Base-by-base conservation (phyloP, 2,329 filamentous ascomycete species). In the Exophiala mesophila region DNA sequence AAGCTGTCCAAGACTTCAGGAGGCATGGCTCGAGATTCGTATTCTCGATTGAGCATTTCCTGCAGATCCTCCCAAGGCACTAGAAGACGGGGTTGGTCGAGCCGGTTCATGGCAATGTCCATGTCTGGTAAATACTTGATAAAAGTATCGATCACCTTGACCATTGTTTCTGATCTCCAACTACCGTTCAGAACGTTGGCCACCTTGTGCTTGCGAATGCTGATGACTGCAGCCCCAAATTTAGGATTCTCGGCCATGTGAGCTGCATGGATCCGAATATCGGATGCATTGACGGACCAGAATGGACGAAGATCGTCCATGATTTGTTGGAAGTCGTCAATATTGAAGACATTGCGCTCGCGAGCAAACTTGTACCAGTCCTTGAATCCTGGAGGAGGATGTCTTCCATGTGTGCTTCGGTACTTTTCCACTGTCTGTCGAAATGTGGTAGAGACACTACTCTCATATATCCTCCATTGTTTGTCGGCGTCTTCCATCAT, bases 71-170 rank as follows among this genome's bases (percentile, higher is more conserved):
- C 71, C 63, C 71, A 78, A 7, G 76, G 71, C 3, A 80, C 76
- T 20, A 82, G 62, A n/a, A 84, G 59, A 16, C 80, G 69, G 19
- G 79, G 72, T 57, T 83, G 77, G 57, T 83, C 79, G 62, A 80
- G 70, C 39, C 72, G 68, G 56, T 83, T 83, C 63, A 83, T 76
- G 8, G 78, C 74, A 66, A 83, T 80, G 57, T 83, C 78, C 58
- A 83, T 74, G 48, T 83, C 78, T 3, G 79, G 80, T 16, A 83
- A 58, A 36, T 71, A 63, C 10, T 68, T 57, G 18, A 74, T 70
- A 24, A 80, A 75, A 43, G 74, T 72, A 2, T 57, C 52, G 16
- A 81, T 69, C 9, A 78, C 63, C 3, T 60, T 56, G 17, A 57
- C 57, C 37, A 70, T 61, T 0, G 63, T 67, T 16, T 70, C 60